A percentile compares a stretch with the other conserved stretches of the same genome.
Evolutionary conservation across 1,139 yeast genomes (phyloP).

Genomic region (Cylindricascospora bacillispora): DNA sequence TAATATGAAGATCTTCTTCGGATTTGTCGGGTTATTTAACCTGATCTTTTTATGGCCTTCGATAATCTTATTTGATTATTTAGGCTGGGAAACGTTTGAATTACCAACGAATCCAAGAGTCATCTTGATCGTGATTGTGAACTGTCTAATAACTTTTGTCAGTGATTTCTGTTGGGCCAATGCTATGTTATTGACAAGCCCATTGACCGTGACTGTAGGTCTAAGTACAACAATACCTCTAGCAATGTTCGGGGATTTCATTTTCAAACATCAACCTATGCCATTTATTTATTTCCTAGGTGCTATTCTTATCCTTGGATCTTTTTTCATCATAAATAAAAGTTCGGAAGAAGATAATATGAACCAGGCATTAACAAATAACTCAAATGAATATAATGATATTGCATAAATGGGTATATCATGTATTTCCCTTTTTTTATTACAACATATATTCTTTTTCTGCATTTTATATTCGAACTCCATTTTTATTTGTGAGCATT

Average conservation of each 20-base stretch:
- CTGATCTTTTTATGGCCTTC: constrained; percentile 75
- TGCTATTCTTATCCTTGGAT: constrained; percentile 64
- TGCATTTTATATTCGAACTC: no score
- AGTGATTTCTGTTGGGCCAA: constrained; percentile 95
- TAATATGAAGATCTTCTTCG: constrained; percentile 80
- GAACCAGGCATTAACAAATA: constrained; percentile 4
- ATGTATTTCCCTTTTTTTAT: neutral
- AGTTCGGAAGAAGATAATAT: constrained; percentile 49
- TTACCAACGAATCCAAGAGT: constrained; percentile 48
- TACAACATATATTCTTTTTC: no score
- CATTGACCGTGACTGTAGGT: constrained; percentile 91
- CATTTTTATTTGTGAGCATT: no score
- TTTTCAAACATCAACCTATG: constrained; percentile 52
- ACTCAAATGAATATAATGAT: neutral
- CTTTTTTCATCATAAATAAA: constrained; percentile 72
- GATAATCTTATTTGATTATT: constrained; percentile 46
- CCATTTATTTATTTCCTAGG: constrained; percentile 59
- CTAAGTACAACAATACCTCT: constrained; percentile 85
- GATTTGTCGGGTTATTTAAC: constrained; percentile 85
- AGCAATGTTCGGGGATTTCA: constrained; percentile 42
- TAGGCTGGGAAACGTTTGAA: constrained; percentile 57
- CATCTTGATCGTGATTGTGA: constrained; percentile 42
- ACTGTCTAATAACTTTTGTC: constrained; percentile 66
- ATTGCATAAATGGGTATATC: neutral
- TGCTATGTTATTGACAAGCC: constrained; percentile 85